These are phyloP conservation scores for Aspergillus fischeri DNA, from an alignment of 2,329 filamentous ascomycete species.

Conservation along the genomic window DNA sequence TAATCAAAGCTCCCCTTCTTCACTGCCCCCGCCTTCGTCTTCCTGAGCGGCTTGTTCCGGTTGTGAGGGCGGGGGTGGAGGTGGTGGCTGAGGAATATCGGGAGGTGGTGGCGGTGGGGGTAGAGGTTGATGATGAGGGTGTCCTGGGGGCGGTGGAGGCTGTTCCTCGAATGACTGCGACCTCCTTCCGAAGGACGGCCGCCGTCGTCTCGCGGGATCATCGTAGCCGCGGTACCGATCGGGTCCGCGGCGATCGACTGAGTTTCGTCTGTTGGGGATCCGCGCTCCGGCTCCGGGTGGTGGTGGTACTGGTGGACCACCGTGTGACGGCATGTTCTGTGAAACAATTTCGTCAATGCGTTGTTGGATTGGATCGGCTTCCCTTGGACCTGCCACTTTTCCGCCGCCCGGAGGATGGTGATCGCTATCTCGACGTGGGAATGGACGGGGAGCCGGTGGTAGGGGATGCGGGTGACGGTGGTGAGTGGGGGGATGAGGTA, in stretches of 20 bases:
- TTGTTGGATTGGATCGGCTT: constrained; percentile 31
- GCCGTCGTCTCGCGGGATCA: constrained; percentile 11
- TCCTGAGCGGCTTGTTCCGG: constrained; percentile 5
- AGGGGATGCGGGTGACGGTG: constrained; percentile 20
- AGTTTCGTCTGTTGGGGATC: constrained; percentile 1
- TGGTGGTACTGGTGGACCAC: constrained; percentile 1
- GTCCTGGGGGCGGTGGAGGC: neutral
- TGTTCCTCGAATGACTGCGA: constrained; percentile 4
- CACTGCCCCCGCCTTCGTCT: constrained; percentile 38
- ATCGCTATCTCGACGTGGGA: constrained; percentile 14
- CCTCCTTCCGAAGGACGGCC: constrained; percentile 4
- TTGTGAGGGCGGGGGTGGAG: constrained; percentile 4
- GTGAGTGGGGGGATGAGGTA: constrained; percentile 9
- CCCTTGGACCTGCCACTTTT: constrained; percentile 2
- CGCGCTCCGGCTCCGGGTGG: neutral
- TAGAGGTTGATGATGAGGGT: neutral
- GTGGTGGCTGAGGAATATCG: constrained; percentile 3
- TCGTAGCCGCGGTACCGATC: constrained; percentile 17
- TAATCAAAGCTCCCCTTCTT: constrained; percentile 39
- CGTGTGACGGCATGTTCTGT: constrained; percentile 17
- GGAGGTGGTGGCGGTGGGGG: constrained; percentile 17
- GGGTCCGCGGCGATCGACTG: constrained; percentile 9
- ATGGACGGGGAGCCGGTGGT: constrained; percentile 14
- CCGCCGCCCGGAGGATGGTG: constrained; percentile 4
- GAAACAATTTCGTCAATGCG: constrained; percentile 36